A percentile compares a stretch with the other conserved stretches of the same genome.
Evolutionary conservation across 139 green algal species (phyloP).

Genomic region (Diplosphaera chodatii): DNA sequence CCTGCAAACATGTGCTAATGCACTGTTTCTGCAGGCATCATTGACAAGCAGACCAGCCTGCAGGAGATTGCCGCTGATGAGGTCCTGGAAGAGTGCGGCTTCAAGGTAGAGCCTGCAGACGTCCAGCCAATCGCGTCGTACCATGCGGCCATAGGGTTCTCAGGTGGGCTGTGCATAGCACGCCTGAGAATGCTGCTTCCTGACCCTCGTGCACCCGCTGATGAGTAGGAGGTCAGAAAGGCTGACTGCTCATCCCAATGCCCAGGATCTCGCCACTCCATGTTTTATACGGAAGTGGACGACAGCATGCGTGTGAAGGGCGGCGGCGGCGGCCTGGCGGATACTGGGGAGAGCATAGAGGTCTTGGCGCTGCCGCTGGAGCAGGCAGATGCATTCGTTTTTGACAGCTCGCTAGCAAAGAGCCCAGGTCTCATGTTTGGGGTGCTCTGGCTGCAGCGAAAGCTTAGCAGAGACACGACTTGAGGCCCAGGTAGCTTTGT

Average conservation of each 20-base stretch:
- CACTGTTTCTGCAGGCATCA: too few relatives aligned
- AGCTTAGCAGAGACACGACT: too few relatives aligned
- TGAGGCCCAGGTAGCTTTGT: too few relatives aligned
- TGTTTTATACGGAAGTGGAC: conserved; percentile 71
- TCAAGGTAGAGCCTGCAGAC: conserved; percentile 33
- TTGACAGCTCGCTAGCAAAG: conserved; percentile 52
- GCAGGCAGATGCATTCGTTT: conserved; percentile 40
- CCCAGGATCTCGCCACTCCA: conserved; percentile 36
- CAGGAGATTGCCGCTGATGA: conserved; percentile 49
- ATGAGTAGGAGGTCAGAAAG: too few relatives aligned
- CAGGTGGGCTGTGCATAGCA: conserved; percentile 5
- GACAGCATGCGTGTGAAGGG: conserved; percentile 35
- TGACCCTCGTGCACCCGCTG: too few relatives aligned
- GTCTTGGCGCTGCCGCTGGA: conserved; percentile 70
- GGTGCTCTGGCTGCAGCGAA: conserved; percentile 50
- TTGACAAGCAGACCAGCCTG: conserved; percentile 72
- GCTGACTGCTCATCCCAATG: too few relatives aligned
- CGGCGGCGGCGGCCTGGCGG: conserved; percentile 15
- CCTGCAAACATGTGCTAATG: too few relatives aligned
- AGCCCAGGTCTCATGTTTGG: conserved; percentile 65
- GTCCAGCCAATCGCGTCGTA: conserved; percentile 45
- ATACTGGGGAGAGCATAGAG: conserved; percentile 78
- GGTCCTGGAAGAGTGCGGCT: conserved; percentile 63
- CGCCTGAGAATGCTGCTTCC: too few relatives aligned
- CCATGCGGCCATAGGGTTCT: conserved; percentile 39